Evolutionary conservation across 225 moss, liverwort and hornwort species (phyloP), one percentile per base, ranked within the genome.

Genomic region (Physcomitrellopsis africana): DNA sequence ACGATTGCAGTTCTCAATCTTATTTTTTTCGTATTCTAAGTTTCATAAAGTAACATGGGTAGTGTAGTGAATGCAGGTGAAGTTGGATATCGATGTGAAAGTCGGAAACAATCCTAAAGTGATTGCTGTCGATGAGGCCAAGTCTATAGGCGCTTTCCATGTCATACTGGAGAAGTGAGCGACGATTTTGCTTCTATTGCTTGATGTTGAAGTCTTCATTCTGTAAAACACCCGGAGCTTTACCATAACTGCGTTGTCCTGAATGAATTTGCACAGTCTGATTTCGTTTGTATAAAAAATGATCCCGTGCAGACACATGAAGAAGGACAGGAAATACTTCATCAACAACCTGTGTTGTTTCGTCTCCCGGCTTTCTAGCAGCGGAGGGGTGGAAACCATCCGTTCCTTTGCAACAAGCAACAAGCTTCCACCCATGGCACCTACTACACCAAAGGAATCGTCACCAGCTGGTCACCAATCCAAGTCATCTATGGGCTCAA

Each of bases 321-420:
- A 80, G 82, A 88, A 83, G 56, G 88, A 88, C 57, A 75, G 76
- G 60, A 88, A 88, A n/a, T 85, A 85, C 69, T 85, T 85, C 45
- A 43, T 82, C 8, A 82, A 88, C n/a, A 88, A 80, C 58, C 76
- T 88, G 37, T 69, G 78, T 5, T 88, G 85, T 70, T 82, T 80
- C 73, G 88, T 88, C 27, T 80, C 78, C 37, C 78, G 88, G 19
- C 43, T 72, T 27, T 75, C 78, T 9, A 83, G 75, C 32, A 32
- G 77, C 55, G 88, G 88, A 10, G 85, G 82, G 15, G 82, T 88
- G 80, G 88, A 83, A 69, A 76, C 47, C 67, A 72, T 88, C 52
- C 88, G 85, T 42, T 68, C 85, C 26, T 85, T 73, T 44, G 63
- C 75, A 8, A 65, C 80, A 65, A 64, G 52, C 71, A 80, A 67